phyloP scores from a whole-genome alignment of 345 rosid species.

The Corchorus capsularis region DNA sequence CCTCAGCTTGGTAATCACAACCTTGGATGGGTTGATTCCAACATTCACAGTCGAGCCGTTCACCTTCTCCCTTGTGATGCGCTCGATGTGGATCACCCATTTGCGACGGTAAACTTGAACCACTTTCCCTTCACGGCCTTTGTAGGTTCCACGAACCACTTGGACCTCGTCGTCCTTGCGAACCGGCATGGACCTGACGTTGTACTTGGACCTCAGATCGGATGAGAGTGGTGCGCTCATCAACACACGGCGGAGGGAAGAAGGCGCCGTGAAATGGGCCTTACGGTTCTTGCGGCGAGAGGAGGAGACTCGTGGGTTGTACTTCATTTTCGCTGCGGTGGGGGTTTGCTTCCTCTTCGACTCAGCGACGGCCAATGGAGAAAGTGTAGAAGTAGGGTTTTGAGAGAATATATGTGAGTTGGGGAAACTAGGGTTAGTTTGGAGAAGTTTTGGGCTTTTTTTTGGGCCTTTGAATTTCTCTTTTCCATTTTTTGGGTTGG shows the following conservation, averaged over 20 bases:
- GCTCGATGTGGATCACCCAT: constrained; percentile 87
- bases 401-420: constrained; percentile 7
- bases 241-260: constrained; percentile 68
- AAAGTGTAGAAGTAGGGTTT: background rate
- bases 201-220: constrained; percentile 79
- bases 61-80: constrained; percentile 79
- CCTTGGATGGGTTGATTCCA: constrained; percentile 73
- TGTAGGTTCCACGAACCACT: constrained; percentile 79
- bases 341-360: background rate
- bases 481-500: background rate
- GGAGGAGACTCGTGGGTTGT: constrained; percentile 69
- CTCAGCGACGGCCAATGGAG: background rate
- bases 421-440: constrained; percentile 22
- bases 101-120: constrained; percentile 78
- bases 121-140: constrained; percentile 81
- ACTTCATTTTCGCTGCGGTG: constrained; percentile 54
- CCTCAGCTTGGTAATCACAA: constrained; percentile 69
- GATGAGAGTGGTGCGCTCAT: constrained; percentile 74
- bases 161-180: constrained; percentile 87
- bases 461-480: background rate
- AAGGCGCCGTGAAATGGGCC: constrained; percentile 75
- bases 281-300: constrained; percentile 83
- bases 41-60: constrained; percentile 82
- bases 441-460: constrained; percentile 11
- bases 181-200: constrained; percentile 76